A percentile compares a stretch with the other conserved stretches of the same genome.
phyloP scores from a whole-genome alignment of 106 monocot genomes.

The Triglochin maritima region DNA sequence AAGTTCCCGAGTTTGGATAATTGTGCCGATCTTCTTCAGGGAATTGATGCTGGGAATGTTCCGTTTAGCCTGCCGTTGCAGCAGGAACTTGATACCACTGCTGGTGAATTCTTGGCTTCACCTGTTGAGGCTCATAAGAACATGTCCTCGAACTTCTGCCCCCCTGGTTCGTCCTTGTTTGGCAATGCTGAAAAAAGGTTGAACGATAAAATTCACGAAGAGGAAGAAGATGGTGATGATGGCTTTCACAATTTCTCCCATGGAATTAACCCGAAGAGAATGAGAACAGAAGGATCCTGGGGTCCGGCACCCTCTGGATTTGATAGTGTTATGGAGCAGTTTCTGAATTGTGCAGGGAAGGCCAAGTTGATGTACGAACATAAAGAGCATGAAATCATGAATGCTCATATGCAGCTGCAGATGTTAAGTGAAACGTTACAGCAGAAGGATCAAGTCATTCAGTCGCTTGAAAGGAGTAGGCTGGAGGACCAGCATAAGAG shows the following conservation, averaged over 20 bases:
- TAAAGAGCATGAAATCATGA: slow-evolving; percentile 42
- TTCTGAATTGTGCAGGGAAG: slow-evolving; percentile 21
- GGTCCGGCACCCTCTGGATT: slow-evolving; percentile 15
- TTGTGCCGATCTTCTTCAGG: slow-evolving; percentile 58
- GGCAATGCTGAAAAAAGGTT: slow-evolving; percentile 13
- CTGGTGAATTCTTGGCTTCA: slow-evolving; percentile 27
- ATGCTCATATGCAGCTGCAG: slow-evolving; percentile 53
- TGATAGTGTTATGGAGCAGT: slow-evolving; percentile 29
- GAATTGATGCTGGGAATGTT: slow-evolving; percentile 30
- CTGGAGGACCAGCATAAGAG: slow-evolving; percentile 63
- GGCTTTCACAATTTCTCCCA: slow-evolving; percentile 17
- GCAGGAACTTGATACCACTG: slow-evolving; percentile 30
- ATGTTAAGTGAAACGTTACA: slow-evolving; percentile 37
- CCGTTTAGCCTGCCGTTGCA: slow-evolving; percentile 35
- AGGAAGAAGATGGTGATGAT: slow-evolving; percentile 6
- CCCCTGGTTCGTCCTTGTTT: slow-evolving; percentile 7
- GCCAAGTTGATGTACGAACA: slow-evolving; percentile 33
- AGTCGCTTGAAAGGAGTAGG: slow-evolving; percentile 36
- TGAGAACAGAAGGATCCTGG: slow-evolving; percentile 24
- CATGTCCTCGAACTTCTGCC: slow-evolving; percentile 1
- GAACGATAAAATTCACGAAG: slow-evolving; percentile 9
- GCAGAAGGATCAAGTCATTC: slow-evolving; percentile 57
- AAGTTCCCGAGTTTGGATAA: slow-evolving; percentile 47
- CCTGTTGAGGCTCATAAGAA: slow-evolving; percentile 8
- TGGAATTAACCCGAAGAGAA: slow-evolving; percentile 29